phyloP scores from a whole-genome alignment of 371 early-diverging fungal species.

The Mucor plumbeus region DNA sequence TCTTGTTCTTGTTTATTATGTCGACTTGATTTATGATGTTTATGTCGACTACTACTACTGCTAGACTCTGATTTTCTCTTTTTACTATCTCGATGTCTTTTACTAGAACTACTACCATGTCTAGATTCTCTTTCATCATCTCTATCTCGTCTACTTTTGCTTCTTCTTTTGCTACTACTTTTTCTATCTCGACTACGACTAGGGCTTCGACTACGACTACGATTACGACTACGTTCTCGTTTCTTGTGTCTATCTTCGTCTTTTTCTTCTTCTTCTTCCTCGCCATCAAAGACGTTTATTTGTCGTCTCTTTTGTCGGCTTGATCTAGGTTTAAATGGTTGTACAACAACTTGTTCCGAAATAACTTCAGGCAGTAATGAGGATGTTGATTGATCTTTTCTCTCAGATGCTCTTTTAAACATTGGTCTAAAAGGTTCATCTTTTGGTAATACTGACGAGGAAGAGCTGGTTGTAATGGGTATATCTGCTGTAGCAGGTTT shows the following conservation, averaged over 20 bases:
- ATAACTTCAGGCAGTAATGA: conserved; percentile 19
- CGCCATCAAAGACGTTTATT: conserved; percentile 41
- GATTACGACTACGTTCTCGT: conserved; percentile 13
- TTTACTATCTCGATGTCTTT: neutral
- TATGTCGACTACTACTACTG: neutral
- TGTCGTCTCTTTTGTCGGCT: conserved; percentile 32
- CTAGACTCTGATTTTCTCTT: neutral
- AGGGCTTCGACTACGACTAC: neutral
- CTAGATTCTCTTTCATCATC: conserved; percentile 10
- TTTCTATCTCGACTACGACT: conserved; percentile 10
- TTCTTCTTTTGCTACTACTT: neutral
- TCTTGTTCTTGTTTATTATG: conserved; percentile 22
- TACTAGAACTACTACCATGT: neutral
- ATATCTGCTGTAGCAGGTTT: conserved; percentile 23
- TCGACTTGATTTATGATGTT: conserved; percentile 17
- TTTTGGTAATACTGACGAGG: neutral
- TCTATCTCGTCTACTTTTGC: neutral
- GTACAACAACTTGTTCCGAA: conserved; percentile 48
- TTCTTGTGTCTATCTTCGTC: conserved; percentile 17
- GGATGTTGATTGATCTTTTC: conserved; percentile 16
- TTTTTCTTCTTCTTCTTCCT: conserved; percentile 34
- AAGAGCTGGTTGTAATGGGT: conserved; percentile 2
- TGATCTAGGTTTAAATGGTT: conserved; percentile 42
- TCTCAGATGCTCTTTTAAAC: conserved; percentile 36
- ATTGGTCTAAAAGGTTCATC: conserved; percentile 48